Evolutionary conservation across 257 asterid genomes (phyloP).

Genomic region (Solanum sitiens): DNA sequence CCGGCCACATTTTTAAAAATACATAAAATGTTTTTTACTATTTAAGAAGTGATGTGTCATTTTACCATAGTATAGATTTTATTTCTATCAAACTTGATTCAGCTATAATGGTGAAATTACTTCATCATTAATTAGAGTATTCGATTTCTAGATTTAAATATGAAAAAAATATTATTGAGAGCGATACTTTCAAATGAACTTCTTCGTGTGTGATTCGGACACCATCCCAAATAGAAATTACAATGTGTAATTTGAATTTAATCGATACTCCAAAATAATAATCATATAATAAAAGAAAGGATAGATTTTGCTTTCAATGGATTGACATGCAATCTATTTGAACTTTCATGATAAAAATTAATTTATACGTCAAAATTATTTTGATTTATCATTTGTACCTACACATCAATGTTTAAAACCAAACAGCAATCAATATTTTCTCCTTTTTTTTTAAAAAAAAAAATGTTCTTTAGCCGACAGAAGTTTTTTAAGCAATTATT

Average conservation of each 20-base stretch:
- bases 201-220: fast-evolving
- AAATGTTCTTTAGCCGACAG: neutral
- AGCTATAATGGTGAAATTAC: neutral
- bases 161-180: too few species aligned
- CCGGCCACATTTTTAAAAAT: neutral
- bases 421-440: neutral
- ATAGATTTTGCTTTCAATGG: neutral
- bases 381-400: neutral
- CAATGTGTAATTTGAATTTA: fast-evolving
- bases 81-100: neutral
- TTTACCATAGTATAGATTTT: neutral
- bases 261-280: too few species aligned
- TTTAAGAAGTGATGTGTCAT: neutral
- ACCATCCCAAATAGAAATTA: neutral
- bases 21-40: neutral
- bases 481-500: neutral
- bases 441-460: neutral
- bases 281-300: too few species aligned
- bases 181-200: too few species aligned
- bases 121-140: too few species aligned
- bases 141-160: too few species aligned
- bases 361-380: neutral
- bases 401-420: neutral
- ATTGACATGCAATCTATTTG: neutral
- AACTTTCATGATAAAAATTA: neutral